Percentiles rank a stretch among this genome's conserved stretches.
These are phyloP conservation scores for Neurospora cerealis DNA, from an alignment of 495 filamentous ascomycete genomes.

Conservation along the genomic window DNA sequence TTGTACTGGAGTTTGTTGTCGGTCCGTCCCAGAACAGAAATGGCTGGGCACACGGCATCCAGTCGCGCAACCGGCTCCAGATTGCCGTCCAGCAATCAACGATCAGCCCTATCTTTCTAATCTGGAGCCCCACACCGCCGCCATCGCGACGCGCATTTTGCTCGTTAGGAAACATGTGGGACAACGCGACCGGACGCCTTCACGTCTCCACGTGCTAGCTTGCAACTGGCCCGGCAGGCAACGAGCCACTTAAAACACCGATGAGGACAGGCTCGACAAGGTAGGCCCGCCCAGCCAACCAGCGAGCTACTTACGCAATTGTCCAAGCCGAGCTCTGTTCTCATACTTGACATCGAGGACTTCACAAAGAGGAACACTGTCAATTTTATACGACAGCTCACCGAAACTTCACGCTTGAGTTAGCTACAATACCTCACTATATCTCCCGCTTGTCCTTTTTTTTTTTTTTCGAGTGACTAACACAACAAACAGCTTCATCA, in stretches of 20 bases:
- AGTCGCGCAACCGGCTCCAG: not conserved
- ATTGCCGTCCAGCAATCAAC: not conserved
- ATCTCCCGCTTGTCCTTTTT: no score
- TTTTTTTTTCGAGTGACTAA: not conserved
- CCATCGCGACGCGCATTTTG: constrained; percentile 4
- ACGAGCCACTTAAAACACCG: not conserved
- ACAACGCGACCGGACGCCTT: constrained; percentile 8
- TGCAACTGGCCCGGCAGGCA: not conserved
- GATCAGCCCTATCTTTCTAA: not conserved
- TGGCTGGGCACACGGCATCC: not conserved
- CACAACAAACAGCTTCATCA: not conserved
- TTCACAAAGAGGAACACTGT: not conserved
- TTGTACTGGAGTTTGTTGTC: not conserved
- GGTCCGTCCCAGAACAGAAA: not conserved
- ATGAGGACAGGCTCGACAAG: not conserved
- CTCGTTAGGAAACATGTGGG: constrained; percentile 3
- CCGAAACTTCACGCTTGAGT: no score
- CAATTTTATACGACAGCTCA: not conserved
- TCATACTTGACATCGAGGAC: not conserved
- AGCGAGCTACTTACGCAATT: not conserved
- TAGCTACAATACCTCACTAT: not conserved
- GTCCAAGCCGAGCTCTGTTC: not conserved
- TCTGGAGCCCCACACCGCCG: constrained; percentile 7
- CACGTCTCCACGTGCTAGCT: constrained; percentile 15
- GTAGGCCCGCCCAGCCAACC: not conserved